phyloP scores from a whole-genome alignment of 306 rosid genomes.

The Vicia sativa region DNA sequence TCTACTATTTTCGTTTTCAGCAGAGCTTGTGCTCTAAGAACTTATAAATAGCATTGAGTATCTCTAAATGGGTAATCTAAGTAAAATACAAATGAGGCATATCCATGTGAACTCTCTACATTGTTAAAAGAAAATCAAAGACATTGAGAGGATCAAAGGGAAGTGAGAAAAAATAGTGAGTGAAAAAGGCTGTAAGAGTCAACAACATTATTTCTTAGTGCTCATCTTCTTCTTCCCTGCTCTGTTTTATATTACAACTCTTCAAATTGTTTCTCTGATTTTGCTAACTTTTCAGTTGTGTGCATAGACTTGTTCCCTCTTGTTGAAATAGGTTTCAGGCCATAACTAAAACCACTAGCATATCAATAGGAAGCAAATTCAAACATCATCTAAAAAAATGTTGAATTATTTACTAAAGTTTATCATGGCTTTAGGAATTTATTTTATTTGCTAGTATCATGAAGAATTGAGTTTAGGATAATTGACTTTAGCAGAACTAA shows the following conservation, averaged over 20 bases:
- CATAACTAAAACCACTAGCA: not conserved
- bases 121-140: not conserved
- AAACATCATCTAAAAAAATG: slow-evolving; percentile 3
- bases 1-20: not conserved
- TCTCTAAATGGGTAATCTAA: not conserved
- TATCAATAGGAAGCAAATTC: slow-evolving; percentile 21
- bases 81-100: not conserved
- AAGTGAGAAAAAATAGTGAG: too few relatives aligned
- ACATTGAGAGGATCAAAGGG: not conserved
- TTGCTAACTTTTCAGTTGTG: not conserved
- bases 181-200: not conserved
- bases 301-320: too few relatives aligned
- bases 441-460: not conserved
- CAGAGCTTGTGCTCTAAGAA: not conserved
- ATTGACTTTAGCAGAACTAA: too few relatives aligned
- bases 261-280: too few relatives aligned
- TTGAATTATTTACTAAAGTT: slow-evolving; percentile 3
- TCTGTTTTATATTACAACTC: too few relatives aligned
- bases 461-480: too few relatives aligned
- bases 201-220: not conserved
- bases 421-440: slow-evolving; percentile 22
- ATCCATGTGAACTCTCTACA: not conserved
- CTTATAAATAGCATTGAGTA: not conserved
- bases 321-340: too few relatives aligned
- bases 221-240: too few relatives aligned